These are phyloP conservation scores for Diaporthe helianthi DNA, from an alignment of 2,329 filamentous ascomycete species.

Conservation along the genomic window DNA sequence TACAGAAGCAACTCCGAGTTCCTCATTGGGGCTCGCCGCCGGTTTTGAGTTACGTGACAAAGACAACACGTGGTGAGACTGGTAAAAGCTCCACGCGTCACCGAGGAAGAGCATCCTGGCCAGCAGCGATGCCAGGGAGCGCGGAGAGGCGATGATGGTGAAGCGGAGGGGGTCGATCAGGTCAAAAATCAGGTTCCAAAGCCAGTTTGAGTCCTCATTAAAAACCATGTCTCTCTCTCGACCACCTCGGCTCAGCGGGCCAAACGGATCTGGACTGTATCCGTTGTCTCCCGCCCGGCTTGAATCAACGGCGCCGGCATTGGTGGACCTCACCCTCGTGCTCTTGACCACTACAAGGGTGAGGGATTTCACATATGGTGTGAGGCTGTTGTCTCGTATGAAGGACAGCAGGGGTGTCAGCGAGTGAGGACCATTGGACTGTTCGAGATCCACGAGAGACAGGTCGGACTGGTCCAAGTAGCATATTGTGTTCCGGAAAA, in stretches of 20 bases:
- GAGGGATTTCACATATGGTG: conserved; percentile 50
- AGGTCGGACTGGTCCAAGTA: conserved; percentile 44
- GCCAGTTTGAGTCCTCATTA: conserved; percentile 48
- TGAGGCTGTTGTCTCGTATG: conserved; percentile 45
- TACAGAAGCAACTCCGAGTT: not conserved
- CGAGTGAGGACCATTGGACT: conserved; percentile 33
- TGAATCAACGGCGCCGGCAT: conserved; percentile 24
- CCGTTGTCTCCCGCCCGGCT: conserved; percentile 13
- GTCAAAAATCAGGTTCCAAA: conserved; percentile 64
- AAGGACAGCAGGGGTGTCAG: conserved; percentile 50
- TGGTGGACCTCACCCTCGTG: conserved; percentile 27
- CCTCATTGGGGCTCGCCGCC: not conserved
- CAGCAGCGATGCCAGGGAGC: conserved; percentile 66
- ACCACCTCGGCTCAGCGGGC: not conserved
- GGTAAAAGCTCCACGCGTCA: conserved; percentile 70
- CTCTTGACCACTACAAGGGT: conserved; percentile 46
- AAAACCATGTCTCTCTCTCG: conserved; percentile 38
- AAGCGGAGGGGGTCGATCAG: conserved; percentile 60
- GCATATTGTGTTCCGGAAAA: conserved; percentile 65
- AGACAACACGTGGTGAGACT: conserved; percentile 67
- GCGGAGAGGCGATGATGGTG: conserved; percentile 66
- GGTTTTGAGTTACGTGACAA: conserved; percentile 44
- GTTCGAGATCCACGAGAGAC: conserved; percentile 37
- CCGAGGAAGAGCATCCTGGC: conserved; percentile 62
- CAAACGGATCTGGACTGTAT: conserved; percentile 12